phyloP scores from a whole-genome alignment of 2,329 filamentous ascomycete species.

The Beauveria caledonica region DNA sequence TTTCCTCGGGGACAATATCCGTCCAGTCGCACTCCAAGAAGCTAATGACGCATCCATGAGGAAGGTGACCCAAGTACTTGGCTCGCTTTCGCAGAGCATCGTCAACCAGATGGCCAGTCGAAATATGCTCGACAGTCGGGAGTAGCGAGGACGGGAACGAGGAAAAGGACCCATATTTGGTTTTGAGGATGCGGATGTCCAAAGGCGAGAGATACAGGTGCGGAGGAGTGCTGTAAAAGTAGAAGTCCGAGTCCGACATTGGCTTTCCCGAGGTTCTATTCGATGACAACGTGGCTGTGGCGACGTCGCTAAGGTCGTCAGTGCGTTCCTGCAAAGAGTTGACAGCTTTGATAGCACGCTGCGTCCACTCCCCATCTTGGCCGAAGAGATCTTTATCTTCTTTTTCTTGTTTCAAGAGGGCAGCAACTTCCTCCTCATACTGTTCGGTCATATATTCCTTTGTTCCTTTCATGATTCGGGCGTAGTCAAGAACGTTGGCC shows the following conservation, averaged over 20 bases:
- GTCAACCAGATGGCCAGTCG: constrained; percentile 79
- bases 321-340: constrained; percentile 68
- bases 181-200: constrained; percentile 86
- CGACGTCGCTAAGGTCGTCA: constrained; percentile 30
- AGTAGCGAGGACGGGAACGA: constrained; percentile 78
- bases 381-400: constrained; percentile 89
- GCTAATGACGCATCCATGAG: constrained; percentile 81
- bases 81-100: constrained; percentile 74
- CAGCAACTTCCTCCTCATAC: constrained; percentile 69
- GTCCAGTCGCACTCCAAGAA: constrained; percentile 95
- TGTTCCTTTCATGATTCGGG: constrained; percentile 89
- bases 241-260: constrained; percentile 50
- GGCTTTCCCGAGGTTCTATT: constrained; percentile 17
- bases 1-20: constrained; percentile 69
- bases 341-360: constrained; percentile 71
- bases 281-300: constrained; percentile 16
- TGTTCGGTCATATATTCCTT: constrained; percentile 79
- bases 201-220: constrained; percentile 86
- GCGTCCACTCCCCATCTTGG: constrained; percentile 88
- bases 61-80: constrained; percentile 81
- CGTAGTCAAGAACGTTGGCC: constrained; percentile 89
- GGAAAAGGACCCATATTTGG: constrained; percentile 76
- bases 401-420: constrained; percentile 66
- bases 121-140: constrained; percentile 81
- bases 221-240: constrained; percentile 80